A percentile compares a stretch with the other conserved stretches of the same genome.
Evolutionary conservation across 1,284 basidiomycete species (phyloP).

Genomic region (Puccinia brachypodii): DNA sequence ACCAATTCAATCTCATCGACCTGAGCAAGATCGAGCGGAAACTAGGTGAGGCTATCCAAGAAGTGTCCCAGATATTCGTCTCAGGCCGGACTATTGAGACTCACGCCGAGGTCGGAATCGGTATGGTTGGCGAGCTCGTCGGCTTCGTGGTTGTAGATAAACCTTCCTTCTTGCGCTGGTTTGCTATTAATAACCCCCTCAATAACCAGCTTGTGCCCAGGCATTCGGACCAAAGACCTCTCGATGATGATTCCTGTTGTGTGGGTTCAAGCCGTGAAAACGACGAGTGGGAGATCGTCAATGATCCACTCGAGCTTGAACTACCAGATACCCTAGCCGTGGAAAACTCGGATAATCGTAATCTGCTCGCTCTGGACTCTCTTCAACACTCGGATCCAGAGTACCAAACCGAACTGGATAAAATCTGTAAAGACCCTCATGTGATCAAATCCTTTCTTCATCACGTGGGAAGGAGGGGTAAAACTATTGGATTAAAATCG

Average conservation of each 20-base stretch:
- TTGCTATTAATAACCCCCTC: neutral
- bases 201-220: neutral
- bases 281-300: neutral
- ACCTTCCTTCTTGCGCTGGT: constrained; percentile 21
- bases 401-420: neutral
- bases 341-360: no score
- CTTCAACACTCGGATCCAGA: neutral
- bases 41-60: neutral
- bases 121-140: constrained; percentile 5
- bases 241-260: neutral
- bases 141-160: constrained; percentile 26
- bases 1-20: constrained; percentile 35
- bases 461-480: neutral
- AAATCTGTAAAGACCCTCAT: constrained; percentile 17
- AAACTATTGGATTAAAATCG: constrained; percentile 19
- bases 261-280: neutral
- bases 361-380: no score
- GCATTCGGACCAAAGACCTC: neutral
- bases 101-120: neutral
- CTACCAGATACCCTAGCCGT: neutral
- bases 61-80: constrained; percentile 36
- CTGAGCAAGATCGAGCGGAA: constrained; percentile 32
- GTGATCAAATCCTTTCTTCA: constrained; percentile 27
- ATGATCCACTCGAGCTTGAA: neutral
- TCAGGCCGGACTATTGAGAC: neutral